Evolutionary conservation across 805 yeast genomes (phyloP).

Genomic region (Candida pseudoglaebosa): DNA sequence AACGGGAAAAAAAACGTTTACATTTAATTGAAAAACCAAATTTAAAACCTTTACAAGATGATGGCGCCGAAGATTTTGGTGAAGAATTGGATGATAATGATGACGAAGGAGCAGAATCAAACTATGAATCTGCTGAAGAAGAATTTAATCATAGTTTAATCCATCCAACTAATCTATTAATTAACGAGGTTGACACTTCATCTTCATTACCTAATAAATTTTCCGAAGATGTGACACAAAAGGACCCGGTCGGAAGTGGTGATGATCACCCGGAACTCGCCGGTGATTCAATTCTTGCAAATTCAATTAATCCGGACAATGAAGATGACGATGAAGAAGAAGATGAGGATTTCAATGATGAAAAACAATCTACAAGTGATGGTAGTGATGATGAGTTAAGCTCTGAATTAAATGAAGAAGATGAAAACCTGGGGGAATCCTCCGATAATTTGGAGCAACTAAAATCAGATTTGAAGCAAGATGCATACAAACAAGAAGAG

Average conservation of each 20-base stretch:
- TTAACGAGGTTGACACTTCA: neutral
- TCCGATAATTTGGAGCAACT: conserved; percentile 13
- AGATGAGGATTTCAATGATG: conserved; percentile 3
- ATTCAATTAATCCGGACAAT: conserved; percentile 22
- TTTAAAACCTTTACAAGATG: conserved; percentile 8
- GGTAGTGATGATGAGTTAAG: neutral
- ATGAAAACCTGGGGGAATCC: conserved; percentile 10
- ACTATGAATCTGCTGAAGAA: conserved; percentile 16
- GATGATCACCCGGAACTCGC: conserved; percentile 1
- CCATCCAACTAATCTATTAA: neutral
- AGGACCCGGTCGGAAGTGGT: neutral
- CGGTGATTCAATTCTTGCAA: no score
- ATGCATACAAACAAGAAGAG: conserved; percentile 11
- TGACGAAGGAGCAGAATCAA: conserved; percentile 15
- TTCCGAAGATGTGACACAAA: neutral
- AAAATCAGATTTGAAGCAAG: conserved; percentile 14
- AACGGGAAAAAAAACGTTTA: conserved; percentile 37
- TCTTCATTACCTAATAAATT: neutral
- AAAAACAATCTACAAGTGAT: conserved; percentile 2
- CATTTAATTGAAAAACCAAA: conserved; percentile 17
- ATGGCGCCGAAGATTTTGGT: conserved; percentile 15
- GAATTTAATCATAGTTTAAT: conserved; percentile 6
- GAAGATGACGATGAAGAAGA: conserved; percentile 19
- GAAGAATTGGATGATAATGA: conserved; percentile 21
- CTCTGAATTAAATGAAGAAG: conserved; percentile 4